Conservation (phyloP, 768 basidiomycete genomes). For the Cyclocybe aegerita region DNA sequence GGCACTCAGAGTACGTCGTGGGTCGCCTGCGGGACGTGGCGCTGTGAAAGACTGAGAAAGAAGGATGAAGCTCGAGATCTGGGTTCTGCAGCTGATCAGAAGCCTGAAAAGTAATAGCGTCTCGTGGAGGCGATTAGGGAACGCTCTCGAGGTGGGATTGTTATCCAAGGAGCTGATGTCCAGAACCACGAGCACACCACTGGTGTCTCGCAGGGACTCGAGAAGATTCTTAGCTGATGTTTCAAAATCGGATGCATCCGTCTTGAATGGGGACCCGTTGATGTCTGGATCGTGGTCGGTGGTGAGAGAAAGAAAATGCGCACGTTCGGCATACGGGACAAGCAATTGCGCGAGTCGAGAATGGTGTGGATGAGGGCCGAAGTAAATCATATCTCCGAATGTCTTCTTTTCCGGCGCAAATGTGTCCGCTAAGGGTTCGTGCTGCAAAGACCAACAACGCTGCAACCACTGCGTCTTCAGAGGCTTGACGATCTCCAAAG, state of each 20-base stretch:
- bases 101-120: conserved; percentile 10
- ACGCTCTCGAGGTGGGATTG: conserved; percentile 2
- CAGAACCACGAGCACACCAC: conserved; percentile 5
- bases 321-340: not conserved
- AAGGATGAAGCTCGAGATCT: conserved; percentile 8
- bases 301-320: not conserved
- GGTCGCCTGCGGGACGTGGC: not conserved
- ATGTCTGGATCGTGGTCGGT: not conserved
- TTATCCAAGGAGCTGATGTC: conserved; percentile 12
- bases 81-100: conserved; percentile 2
- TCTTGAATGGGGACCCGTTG: not conserved
- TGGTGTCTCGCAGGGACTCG: not conserved
- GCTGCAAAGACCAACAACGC: conserved; percentile 9
- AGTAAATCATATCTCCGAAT: conserved; percentile 3
- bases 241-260: not conserved
- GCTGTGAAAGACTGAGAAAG: conserved; percentile 10
- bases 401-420: not conserved
- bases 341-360: not conserved
- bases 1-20: too few relatives aligned
- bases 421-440: not conserved
- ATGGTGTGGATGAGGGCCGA: not conserved
- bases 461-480: conserved; percentile 6
- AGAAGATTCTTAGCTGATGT: not conserved
- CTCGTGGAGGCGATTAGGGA: conserved; percentile 1
- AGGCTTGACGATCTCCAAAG: not conserved